Percentiles rank a stretch among this genome's conserved stretches.
These are phyloP conservation scores for Candida sp. DNA, from an alignment of 1,139 yeast species.

Conservation along the genomic window DNA sequence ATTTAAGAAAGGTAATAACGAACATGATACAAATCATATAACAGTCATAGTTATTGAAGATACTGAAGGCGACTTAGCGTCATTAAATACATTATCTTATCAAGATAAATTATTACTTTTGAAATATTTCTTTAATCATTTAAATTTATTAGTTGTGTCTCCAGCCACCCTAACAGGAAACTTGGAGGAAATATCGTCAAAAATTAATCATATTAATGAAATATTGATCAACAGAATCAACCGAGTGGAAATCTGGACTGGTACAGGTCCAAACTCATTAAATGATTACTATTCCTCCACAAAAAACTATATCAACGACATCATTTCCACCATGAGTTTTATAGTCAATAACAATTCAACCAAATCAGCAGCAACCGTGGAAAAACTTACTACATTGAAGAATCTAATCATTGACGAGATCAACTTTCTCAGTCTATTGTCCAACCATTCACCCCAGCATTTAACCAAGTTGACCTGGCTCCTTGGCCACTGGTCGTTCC, in stretches of 20 bases:
- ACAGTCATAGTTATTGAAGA: slow-evolving; percentile 25
- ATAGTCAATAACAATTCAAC: slow-evolving; percentile 23
- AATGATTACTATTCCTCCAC: slow-evolving; percentile 18
- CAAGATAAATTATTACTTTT: slow-evolving; percentile 30
- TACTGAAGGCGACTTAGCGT: slow-evolving; percentile 1
- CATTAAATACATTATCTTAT: slow-evolving; percentile 17
- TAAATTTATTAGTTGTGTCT: slow-evolving; percentile 32
- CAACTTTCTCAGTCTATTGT: slow-evolving; percentile 32
- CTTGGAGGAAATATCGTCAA: slow-evolving; percentile 20
- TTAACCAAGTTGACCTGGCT: slow-evolving; percentile 29
- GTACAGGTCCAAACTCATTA: slow-evolving; percentile 31
- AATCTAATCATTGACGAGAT: slow-evolving; percentile 33
- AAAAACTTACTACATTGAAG: slow-evolving; percentile 20
- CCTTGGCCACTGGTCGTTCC: slow-evolving; percentile 56
- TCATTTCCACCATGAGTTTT: slow-evolving; percentile 32
- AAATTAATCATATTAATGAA: slow-evolving; percentile 22
- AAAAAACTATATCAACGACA: slow-evolving; percentile 15
- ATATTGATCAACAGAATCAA: slow-evolving; percentile 37
- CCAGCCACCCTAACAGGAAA: slow-evolving; percentile 14
- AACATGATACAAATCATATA: slow-evolving; percentile 31
- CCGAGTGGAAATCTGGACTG: slow-evolving; percentile 58
- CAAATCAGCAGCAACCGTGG: slow-evolving; percentile 18
- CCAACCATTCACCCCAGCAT: slow-evolving; percentile 21
- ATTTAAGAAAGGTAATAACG: slow-evolving; percentile 33
- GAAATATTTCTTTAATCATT: slow-evolving; percentile 40